Percentiles rank a stretch among this genome's conserved stretches.
Conservation (phyloP, 129 eudicot species). For the Heracleum sosnowskyi region DNA sequence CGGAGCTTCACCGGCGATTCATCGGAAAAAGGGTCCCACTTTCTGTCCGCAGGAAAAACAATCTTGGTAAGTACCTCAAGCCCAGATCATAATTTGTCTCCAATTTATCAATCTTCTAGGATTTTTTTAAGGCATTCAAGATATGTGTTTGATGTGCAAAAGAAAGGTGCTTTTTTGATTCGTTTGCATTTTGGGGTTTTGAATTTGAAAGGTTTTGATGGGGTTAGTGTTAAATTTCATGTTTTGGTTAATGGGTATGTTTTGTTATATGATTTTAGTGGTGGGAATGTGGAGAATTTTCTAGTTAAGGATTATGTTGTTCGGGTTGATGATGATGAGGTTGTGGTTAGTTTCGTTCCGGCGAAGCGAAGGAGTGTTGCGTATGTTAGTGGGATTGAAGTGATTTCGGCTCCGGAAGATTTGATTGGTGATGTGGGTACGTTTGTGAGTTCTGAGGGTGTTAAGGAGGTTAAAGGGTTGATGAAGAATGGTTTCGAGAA, state of each 20-base stretch:
- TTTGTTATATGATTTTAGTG: conserved; percentile 47
- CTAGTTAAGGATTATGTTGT: conserved; percentile 60
- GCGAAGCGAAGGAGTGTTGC: conserved; percentile 37
- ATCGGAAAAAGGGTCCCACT: conserved; percentile 15
- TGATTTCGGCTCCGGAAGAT: conserved; percentile 85
- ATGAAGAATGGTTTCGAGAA: conserved; percentile 46
- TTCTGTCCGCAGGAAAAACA: conserved; percentile 32
- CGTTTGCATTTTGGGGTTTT: conserved; percentile 64
- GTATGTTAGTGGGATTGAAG: conserved; percentile 79
- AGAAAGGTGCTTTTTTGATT: conserved; percentile 51
- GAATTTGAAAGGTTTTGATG: conserved; percentile 17
- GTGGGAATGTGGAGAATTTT: conserved; percentile 12
- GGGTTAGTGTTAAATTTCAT: conserved; percentile 53
- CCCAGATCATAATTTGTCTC: conserved; percentile 34
- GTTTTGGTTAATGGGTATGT: conserved; percentile 72
- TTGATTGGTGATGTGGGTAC: conserved; percentile 50
- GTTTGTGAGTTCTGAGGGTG: conserved; percentile 28
- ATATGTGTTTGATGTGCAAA: conserved; percentile 47
- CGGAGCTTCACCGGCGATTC: conserved; percentile 57
- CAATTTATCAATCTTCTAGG: conserved; percentile 59
- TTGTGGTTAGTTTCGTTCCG: conserved; percentile 55
- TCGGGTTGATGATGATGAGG: conserved; percentile 53
- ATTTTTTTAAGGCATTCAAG: conserved; percentile 44
- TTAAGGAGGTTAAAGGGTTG: conserved; percentile 34
- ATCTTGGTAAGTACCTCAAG: conserved; percentile 19